phyloP scores from a whole-genome alignment of 371 early-diverging fungal genomes.

The Thermomucor indicae-seudaticae region DNA sequence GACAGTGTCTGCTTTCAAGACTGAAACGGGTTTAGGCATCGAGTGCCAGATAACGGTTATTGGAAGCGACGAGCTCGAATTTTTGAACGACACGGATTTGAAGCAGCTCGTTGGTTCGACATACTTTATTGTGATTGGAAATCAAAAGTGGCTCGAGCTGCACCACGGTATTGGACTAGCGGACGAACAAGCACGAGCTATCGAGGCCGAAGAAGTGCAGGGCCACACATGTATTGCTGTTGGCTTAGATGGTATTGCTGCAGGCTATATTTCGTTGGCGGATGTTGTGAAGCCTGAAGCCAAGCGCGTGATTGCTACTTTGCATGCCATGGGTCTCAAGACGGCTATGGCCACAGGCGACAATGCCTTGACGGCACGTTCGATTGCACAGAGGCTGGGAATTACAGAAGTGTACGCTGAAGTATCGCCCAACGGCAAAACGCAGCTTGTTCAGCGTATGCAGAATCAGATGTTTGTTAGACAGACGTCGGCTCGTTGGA shows the following conservation, averaged over 20 bases:
- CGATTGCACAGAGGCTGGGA: slow-evolving; percentile 68
- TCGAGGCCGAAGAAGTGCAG: slow-evolving; percentile 32
- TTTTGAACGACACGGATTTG: not conserved
- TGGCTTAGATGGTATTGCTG: slow-evolving; percentile 57
- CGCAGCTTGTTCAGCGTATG: slow-evolving; percentile 63
- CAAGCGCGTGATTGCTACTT: slow-evolving; percentile 57
- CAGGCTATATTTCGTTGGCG: slow-evolving; percentile 80
- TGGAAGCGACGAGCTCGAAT: not conserved
- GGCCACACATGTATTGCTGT: slow-evolving; percentile 86
- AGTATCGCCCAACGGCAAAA: slow-evolving; percentile 90
- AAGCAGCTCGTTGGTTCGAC: not conserved
- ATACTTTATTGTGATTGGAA: slow-evolving; percentile 70
- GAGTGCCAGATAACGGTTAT: slow-evolving; percentile 50
- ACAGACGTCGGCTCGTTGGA: not conserved
- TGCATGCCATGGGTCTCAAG: slow-evolving; percentile 72
- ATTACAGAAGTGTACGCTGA: slow-evolving; percentile 86
- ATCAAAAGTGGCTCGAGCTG: slow-evolving; percentile 60
- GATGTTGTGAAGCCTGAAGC: slow-evolving; percentile 86
- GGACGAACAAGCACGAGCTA: slow-evolving; percentile 20
- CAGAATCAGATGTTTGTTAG: slow-evolving; percentile 31
- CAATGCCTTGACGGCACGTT: slow-evolving; percentile 71
- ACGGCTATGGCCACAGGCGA: slow-evolving; percentile 95
- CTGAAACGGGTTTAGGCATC: slow-evolving; percentile 79
- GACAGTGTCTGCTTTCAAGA: slow-evolving; percentile 53
- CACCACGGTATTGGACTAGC: slow-evolving; percentile 23